Evolutionary conservation across 164 flowering plant species (phyloP).

Genomic region (Euptelea pleiosperma): DNA sequence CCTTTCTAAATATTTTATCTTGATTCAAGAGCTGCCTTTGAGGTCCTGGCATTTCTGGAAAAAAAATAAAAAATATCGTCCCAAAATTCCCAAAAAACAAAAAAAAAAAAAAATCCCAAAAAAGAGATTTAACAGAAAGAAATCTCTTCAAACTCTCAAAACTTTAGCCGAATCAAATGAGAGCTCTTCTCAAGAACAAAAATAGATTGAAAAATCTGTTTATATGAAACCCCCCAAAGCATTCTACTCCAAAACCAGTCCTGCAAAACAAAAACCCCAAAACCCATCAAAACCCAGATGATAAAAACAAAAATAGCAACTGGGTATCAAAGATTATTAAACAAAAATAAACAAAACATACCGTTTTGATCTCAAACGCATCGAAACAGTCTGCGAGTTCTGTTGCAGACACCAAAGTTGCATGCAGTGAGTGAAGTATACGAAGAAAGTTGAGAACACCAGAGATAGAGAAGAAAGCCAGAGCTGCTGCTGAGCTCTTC

Average conservation of each 20-base stretch:
- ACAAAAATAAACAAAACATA: slow-evolving; percentile 13
- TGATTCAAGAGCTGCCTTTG: slow-evolving; percentile 22
- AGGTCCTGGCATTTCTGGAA: slow-evolving; percentile 32
- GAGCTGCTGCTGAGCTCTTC: slow-evolving; percentile 57
- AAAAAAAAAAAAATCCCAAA: not conserved
- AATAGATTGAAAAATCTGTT: slow-evolving; percentile 42
- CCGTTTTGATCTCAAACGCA: slow-evolving; percentile 91
- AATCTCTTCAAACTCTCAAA: not conserved
- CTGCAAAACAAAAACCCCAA: slow-evolving; percentile 44
- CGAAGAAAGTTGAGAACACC: slow-evolving; percentile 7
- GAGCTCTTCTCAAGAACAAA: slow-evolving; percentile 63
- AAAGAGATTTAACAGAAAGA: slow-evolving; percentile 12
- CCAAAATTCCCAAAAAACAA: slow-evolving; percentile 6
- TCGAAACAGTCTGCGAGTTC: slow-evolving; percentile 50
- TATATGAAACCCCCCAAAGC: slow-evolving; percentile 78
- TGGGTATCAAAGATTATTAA: not conserved
- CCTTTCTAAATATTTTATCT: slow-evolving; percentile 23
- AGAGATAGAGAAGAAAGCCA: slow-evolving; percentile 21
- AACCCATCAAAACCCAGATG: slow-evolving; percentile 10
- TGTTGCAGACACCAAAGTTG: slow-evolving; percentile 41
- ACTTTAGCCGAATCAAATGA: slow-evolving; percentile 32
- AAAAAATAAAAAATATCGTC: slow-evolving; percentile 4
- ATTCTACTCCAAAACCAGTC: slow-evolving; percentile 75
- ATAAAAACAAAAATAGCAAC: slow-evolving; percentile 3
- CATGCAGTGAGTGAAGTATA: slow-evolving; percentile 25